These are phyloP conservation scores for Arthrobotrys sinensis DNA, from an alignment of 2,329 filamentous ascomycete genomes.

Conservation along the genomic window DNA sequence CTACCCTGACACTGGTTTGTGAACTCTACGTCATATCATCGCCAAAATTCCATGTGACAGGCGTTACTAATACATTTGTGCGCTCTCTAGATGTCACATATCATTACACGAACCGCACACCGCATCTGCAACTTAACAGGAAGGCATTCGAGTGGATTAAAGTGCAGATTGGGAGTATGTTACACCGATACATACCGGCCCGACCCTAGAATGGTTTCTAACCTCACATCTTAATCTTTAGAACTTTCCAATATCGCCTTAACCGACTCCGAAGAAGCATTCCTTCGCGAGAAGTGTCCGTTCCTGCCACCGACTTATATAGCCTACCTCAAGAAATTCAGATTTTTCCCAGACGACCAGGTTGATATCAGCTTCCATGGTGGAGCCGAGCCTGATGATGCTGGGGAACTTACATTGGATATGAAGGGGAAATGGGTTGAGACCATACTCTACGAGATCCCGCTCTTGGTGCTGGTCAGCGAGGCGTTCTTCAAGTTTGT, in stretches of 20 bases:
- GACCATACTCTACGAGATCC: constrained; percentile 98
- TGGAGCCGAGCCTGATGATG: constrained; percentile 76
- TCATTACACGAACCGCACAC: constrained; percentile 94
- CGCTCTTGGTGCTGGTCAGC: constrained; percentile 88
- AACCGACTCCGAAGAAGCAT: constrained; percentile 83
- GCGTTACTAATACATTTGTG: constrained; percentile 1
- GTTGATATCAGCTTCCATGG: constrained; percentile 79
- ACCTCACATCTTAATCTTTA: constrained; percentile 66
- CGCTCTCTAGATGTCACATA: constrained; percentile 81
- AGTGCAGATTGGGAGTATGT: constrained; percentile 82
- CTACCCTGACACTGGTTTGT: constrained; percentile 76
- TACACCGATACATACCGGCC: background rate
- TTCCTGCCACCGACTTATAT: constrained; percentile 87
- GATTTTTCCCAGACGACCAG: constrained; percentile 84
- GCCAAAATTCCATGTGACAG: constrained; percentile 11
- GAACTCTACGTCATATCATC: constrained; percentile 12
- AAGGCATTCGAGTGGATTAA: constrained; percentile 88
- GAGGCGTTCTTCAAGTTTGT: constrained; percentile 98
- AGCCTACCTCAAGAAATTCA: constrained; percentile 84
- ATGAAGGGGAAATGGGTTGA: constrained; percentile 90
- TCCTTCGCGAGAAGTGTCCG: constrained; percentile 82
- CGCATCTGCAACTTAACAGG: constrained; percentile 89
- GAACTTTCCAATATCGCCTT: constrained; percentile 87
- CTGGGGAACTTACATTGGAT: constrained; percentile 82
- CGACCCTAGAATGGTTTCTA: background rate